A percentile compares a stretch with the other conserved stretches of the same genome.
These are phyloP conservation scores for Cyamopsis tetragonoloba DNA, from an alignment of 306 rosid genomes.

Conservation along the genomic window DNA sequence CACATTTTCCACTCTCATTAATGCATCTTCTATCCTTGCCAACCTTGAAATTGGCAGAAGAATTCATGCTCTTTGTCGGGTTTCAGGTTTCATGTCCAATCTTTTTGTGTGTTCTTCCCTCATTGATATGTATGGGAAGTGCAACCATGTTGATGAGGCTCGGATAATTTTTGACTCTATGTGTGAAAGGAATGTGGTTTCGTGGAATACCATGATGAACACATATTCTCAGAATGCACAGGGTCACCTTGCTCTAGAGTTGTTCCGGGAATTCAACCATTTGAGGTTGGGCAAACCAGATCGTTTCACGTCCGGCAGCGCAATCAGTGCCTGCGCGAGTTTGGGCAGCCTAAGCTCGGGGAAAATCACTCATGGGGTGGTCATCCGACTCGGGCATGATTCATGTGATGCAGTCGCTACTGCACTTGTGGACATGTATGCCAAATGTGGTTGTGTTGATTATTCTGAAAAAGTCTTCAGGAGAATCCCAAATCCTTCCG, in stretches of 20 bases:
- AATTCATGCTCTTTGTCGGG: conserved; percentile 51
- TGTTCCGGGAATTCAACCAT: conserved; percentile 50
- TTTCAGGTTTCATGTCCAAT: conserved; percentile 46
- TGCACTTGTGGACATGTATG: conserved; percentile 89
- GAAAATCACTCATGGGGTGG: conserved; percentile 60
- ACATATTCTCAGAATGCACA: conserved; percentile 68
- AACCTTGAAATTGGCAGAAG: conserved; percentile 41
- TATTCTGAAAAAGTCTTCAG: conserved; percentile 60
- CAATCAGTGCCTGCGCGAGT: conserved; percentile 66
- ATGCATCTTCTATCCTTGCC: conserved; percentile 65
- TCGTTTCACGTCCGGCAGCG: conserved; percentile 70
- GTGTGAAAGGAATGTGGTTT: conserved; percentile 57
- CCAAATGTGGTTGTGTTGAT: conserved; percentile 66
- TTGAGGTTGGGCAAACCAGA: conserved; percentile 42
- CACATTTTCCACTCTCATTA: conserved; percentile 59
- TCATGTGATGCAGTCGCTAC: conserved; percentile 56
- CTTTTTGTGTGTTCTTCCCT: conserved; percentile 67
- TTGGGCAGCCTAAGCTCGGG: conserved; percentile 65
- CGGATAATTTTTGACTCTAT: conserved; percentile 53
- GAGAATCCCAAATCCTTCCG: conserved; percentile 51
- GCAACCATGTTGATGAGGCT: conserved; percentile 56
- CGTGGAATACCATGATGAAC: conserved; percentile 89
- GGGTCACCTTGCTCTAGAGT: conserved; percentile 50
- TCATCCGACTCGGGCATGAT: conserved; percentile 49
- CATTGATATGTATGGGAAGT: conserved; percentile 81